Evolutionary conservation across 352 stramenopile genomes (phyloP).

Genomic region (Blastocystis sp.): DNA sequence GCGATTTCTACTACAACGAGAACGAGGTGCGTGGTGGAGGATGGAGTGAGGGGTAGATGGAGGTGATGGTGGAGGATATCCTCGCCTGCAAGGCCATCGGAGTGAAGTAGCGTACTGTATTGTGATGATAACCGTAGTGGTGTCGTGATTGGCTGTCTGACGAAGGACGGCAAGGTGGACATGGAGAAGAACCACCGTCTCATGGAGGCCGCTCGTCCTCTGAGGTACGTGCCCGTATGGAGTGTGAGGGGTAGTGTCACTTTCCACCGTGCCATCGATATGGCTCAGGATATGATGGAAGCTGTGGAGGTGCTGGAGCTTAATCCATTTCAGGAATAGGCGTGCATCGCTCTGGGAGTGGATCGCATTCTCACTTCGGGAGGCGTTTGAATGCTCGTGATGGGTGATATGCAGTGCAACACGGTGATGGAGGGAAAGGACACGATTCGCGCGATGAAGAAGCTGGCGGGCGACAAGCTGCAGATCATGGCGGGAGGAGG

Average conservation of each 20-base stretch:
- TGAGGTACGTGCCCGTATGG: not conserved
- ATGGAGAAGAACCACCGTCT: slow-evolving; percentile 32
- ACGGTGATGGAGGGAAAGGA: slow-evolving; percentile 21
- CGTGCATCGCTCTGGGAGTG: not conserved
- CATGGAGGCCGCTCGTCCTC: slow-evolving; percentile 27
- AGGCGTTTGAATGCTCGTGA: slow-evolving; percentile 6
- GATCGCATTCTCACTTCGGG: slow-evolving; percentile 59
- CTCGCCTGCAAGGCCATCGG: slow-evolving; percentile 18
- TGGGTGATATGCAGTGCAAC: slow-evolving; percentile 7
- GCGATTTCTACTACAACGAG: slow-evolving; percentile 49
- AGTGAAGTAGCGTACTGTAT: not conserved
- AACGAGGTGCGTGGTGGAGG: slow-evolving; percentile 1
- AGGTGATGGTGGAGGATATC: slow-evolving; percentile 44
- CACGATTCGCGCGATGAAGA: slow-evolving; percentile 27
- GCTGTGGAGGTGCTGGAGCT: not conserved
- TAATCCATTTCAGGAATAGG: not conserved
- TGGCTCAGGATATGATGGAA: slow-evolving; percentile 5
- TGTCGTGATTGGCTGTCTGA: slow-evolving; percentile 42
- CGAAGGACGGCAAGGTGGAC: slow-evolving; percentile 31
- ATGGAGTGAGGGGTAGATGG: slow-evolving; percentile 27
- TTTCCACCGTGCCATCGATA: slow-evolving; percentile 52
- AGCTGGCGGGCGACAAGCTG: not conserved
- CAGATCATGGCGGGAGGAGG: slow-evolving; percentile 49
- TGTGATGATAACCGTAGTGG: not conserved
- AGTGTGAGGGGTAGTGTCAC: slow-evolving; percentile 33